Percentiles rank a stretch among this genome's conserved stretches.
These are phyloP conservation scores for Pythium sp. DNA, from an alignment of 352 stramenopile genomes.

Conservation along the genomic window DNA sequence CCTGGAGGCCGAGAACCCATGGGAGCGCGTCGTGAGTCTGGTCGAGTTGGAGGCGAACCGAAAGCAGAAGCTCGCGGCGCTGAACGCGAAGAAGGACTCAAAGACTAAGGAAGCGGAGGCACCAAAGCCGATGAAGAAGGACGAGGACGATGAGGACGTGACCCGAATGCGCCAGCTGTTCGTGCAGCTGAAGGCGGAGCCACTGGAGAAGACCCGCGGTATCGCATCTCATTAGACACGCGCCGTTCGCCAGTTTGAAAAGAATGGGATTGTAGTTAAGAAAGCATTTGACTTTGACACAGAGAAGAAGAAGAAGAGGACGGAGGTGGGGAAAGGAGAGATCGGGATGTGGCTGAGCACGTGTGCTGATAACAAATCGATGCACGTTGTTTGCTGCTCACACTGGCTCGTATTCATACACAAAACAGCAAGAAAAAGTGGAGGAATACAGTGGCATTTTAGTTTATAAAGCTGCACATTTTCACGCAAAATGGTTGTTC, in stretches of 20 bases:
- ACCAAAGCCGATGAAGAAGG: conserved; percentile 39
- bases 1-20: conserved; percentile 93
- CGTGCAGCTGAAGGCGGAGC: conserved; percentile 92
- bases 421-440: background rate
- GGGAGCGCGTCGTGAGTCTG: conserved; percentile 92
- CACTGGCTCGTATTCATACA: background rate
- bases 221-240: conserved; percentile 42
- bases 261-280: conserved; percentile 4
- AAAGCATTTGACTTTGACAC: too few relatives aligned
- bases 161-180: conserved; percentile 93
- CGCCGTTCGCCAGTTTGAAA: background rate
- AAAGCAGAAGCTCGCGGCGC: conserved; percentile 67
- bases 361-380: background rate
- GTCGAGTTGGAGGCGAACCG: conserved; percentile 86
- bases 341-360: background rate
- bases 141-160: conserved; percentile 81
- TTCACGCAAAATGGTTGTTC: conserved; percentile 7
- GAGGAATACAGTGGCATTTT: conserved; percentile 13
- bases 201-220: conserved; percentile 75
- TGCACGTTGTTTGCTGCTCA: background rate
- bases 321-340: too few relatives aligned
- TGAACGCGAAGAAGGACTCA: conserved; percentile 48
- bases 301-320: too few relatives aligned
- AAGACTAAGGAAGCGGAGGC: conserved; percentile 48
- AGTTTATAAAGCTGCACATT: conserved; percentile 10